These are phyloP conservation scores for Cyberlindnera maclurae DNA, from an alignment of 805 yeast genomes.

Conservation along the genomic window DNA sequence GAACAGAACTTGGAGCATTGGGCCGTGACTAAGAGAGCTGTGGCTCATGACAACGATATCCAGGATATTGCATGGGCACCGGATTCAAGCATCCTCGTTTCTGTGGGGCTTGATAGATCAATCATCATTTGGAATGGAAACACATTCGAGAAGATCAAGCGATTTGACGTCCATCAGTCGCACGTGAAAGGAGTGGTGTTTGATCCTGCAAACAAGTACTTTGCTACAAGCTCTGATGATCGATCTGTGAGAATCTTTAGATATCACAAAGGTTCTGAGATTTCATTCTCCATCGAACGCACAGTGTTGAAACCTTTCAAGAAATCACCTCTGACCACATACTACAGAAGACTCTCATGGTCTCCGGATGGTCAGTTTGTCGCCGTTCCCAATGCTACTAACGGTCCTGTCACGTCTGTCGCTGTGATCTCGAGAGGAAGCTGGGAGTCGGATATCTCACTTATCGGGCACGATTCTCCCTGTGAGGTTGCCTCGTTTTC, in stretches of 20 bases:
- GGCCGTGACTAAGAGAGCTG: constrained; percentile 87
- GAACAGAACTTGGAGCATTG: constrained; percentile 81
- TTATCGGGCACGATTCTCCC: constrained; percentile 81
- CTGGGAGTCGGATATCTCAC: constrained; percentile 70
- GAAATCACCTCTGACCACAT: constrained; percentile 86
- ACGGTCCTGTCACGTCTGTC: constrained; percentile 73
- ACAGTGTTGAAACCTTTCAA: constrained; percentile 78
- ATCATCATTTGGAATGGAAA: constrained; percentile 91
- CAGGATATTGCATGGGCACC: constrained; percentile 99
- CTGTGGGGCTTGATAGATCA: constrained; percentile 91
- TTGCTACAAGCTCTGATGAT: constrained; percentile 96
- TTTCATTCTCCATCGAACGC: constrained; percentile 81
- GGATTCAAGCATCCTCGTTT: constrained; percentile 80
- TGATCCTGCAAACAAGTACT: constrained; percentile 97
- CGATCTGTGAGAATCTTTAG: constrained; percentile 83
- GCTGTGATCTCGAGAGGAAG: constrained; percentile 68
- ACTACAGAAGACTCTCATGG: constrained; percentile 83
- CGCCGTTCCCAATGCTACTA: constrained; percentile 80
- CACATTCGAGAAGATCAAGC: constrained; percentile 82
- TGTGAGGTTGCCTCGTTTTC: constrained; percentile 75
- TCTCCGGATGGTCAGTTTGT: constrained; percentile 86
- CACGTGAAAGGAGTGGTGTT: constrained; percentile 95
- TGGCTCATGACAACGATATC: constrained; percentile 96
- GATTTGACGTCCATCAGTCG: constrained; percentile 89
- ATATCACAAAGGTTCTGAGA: constrained; percentile 69